These are phyloP conservation scores for Penicillium riverlandense DNA, from an alignment of 495 filamentous ascomycete species.

Conservation along the genomic window DNA sequence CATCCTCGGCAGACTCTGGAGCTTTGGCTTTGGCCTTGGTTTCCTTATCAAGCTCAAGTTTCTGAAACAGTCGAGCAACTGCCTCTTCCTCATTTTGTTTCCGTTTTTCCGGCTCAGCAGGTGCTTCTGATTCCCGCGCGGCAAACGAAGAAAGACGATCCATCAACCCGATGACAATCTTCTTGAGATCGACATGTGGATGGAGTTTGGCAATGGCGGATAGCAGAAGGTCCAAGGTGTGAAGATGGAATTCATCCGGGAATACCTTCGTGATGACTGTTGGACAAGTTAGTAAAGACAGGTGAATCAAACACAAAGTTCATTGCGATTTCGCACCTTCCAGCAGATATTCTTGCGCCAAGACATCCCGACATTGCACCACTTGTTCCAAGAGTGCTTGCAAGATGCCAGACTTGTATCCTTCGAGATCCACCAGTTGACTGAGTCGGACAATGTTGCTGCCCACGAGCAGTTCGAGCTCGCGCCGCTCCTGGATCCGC, in stretches of 20 bases:
- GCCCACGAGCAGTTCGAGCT: conserved; percentile 89
- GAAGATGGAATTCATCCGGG: conserved; percentile 95
- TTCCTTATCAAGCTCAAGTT: conserved; percentile 64
- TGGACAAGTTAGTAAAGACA: conserved; percentile 12
- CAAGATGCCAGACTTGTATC: conserved; percentile 86
- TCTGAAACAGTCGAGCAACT: conserved; percentile 64
- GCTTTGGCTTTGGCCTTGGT: conserved; percentile 43
- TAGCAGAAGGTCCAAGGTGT: conserved; percentile 90
- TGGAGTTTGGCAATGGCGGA: conserved; percentile 87
- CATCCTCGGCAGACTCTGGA: conserved; percentile 22
- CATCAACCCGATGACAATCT: conserved; percentile 97
- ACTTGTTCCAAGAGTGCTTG: conserved; percentile 90
- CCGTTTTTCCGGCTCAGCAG: conserved; percentile 63
- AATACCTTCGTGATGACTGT: conserved; percentile 97
- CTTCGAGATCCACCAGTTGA: conserved; percentile 89
- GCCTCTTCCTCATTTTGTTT: conserved; percentile 80
- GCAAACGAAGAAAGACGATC: conserved; percentile 91
- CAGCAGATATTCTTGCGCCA: conserved; percentile 94
- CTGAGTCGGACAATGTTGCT: conserved; percentile 93
- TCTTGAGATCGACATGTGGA: conserved; percentile 93
- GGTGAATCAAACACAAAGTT: background rate
- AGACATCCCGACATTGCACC: conserved; percentile 92
- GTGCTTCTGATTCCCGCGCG: conserved; percentile 75
- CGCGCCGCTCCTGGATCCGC: conserved; percentile 87
- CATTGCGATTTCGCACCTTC: conserved; percentile 49